phyloP scores from a whole-genome alignment of 768 basidiomycete genomes.

The Russula earlei region DNA sequence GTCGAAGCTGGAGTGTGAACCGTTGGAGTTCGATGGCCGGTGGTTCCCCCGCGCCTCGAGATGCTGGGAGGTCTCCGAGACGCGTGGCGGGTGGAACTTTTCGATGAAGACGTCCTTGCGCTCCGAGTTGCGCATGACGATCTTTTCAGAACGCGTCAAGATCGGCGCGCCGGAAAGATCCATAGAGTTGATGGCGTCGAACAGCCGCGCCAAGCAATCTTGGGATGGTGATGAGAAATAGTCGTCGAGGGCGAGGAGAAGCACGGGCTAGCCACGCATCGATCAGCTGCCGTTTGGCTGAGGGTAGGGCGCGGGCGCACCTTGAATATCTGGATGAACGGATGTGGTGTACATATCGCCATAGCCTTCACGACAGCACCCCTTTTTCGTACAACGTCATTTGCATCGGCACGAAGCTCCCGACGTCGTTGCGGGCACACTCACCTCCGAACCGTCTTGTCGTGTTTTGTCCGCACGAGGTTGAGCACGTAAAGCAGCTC shows the following conservation, averaged over 20 bases:
- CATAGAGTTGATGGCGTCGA: constrained; percentile 90
- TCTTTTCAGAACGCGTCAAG: constrained; percentile 73
- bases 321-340: constrained; percentile 95
- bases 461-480: constrained; percentile 85
- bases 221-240: constrained; percentile 87
- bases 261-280: constrained; percentile 59
- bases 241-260: constrained; percentile 90
- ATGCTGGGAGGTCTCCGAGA: constrained; percentile 3
- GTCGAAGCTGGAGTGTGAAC: constrained; percentile 62
- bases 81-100: constrained; percentile 41
- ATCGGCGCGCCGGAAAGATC: constrained; percentile 70
- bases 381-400: constrained; percentile 39
- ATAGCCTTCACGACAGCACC: constrained; percentile 92
- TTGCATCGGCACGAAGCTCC: neutral
- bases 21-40: constrained; percentile 25
- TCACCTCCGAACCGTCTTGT: constrained; percentile 71
- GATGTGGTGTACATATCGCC: constrained; percentile 87
- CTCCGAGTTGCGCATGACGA: constrained; percentile 84
- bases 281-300: neutral
- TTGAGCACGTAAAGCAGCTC: constrained; percentile 83
- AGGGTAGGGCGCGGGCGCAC: constrained; percentile 33
- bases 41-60: constrained; percentile 9
- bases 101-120: constrained; percentile 89
- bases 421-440: constrained; percentile 18
- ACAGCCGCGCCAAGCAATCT: constrained; percentile 81